These are phyloP conservation scores for Leishmania guyanensis DNA, from an alignment of 208 protist genomes.

Conservation along the genomic window DNA sequence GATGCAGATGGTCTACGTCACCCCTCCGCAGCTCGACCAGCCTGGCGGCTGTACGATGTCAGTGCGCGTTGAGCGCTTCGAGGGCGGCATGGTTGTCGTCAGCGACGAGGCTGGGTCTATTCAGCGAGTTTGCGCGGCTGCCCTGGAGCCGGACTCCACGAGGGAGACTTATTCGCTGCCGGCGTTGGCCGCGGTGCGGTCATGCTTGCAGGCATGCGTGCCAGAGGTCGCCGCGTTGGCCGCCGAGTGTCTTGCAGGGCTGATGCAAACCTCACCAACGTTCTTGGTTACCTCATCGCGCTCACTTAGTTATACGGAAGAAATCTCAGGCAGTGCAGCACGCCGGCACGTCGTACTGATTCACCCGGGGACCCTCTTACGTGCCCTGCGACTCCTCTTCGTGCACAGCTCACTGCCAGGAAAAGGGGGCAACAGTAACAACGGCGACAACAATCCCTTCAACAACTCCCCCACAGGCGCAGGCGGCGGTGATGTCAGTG, in stretches of 20 bases:
- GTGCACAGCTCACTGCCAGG: constrained; percentile 10
- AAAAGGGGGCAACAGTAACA: not conserved
- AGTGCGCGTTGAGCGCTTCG: constrained; percentile 52
- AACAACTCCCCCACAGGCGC: not conserved
- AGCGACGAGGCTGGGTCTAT: constrained; percentile 43
- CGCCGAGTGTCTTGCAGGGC: constrained; percentile 15
- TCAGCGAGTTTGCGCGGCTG: constrained; percentile 41
- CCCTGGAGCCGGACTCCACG: constrained; percentile 63
- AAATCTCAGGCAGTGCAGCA: not conserved
- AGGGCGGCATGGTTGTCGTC: constrained; percentile 48
- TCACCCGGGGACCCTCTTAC: constrained; percentile 34
- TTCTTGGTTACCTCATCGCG: not conserved
- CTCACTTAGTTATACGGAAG: not conserved
- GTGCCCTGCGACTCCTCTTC: constrained; percentile 44
- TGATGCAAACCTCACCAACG: not conserved
- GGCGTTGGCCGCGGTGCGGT: constrained; percentile 20
- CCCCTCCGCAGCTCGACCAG: constrained; percentile 40
- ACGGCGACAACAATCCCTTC: not conserved
- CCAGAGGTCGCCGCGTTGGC: constrained; percentile 26
- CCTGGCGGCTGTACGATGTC: constrained; percentile 31
- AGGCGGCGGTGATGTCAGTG: not conserved
- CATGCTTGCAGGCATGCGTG: constrained; percentile 30
- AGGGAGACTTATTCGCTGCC: constrained; percentile 25
- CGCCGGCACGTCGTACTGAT: constrained; percentile 10
- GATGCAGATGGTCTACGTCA: constrained; percentile 53